Evolutionary conservation across 495 filamentous ascomycete species (phyloP), one percentile per base, ranked within the genome.

Genomic region (Schizothecium vesticola): DNA sequence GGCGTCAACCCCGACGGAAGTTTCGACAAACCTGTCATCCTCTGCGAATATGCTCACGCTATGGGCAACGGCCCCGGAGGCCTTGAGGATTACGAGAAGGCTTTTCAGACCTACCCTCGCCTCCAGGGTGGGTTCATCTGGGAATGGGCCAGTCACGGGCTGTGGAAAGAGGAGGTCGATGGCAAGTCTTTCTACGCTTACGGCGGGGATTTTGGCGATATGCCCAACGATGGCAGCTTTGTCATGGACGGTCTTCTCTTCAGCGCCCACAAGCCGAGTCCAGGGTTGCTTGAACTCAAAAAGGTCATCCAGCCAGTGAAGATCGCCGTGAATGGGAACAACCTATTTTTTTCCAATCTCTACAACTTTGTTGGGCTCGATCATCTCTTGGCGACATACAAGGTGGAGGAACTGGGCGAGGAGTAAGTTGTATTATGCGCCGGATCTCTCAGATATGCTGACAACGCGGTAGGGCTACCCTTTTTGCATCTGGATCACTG

Each of bases 51-150:
- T 67, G 85, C 80, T 1, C 88, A 91, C 69, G 86, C 90, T 0
- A 91, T 91, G 89, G 90, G 90, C 3, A 92, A 91, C 67, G 90
- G 88, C 0, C 90, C 90, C 0, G 89, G 89, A 2, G 83, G 81
- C 23, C 79, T 91, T 7, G 80, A 88, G 72, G 89, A 90, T 68
- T 91, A 92, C 68, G 80, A 86, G 55, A 80, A 88, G 21, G 80
- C 81, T 1, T 91, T 90, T 71, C 81, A 82, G 16, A 75, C 81
- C 31, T 72, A 89, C 66, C 82, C 80, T 0, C 80, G 83, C 11
- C 80, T 92, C 7, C 88, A 91, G 71, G 89, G 89, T 1, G 89
- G 89, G 8, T 91, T 88, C 65, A 84, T 90, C 28, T 92, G 89
- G 88, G 88, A 91, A 73, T 91, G 89, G 89, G 85, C 87, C 1